Percentiles rank a stretch among this genome's conserved stretches.
These are phyloP conservation scores for Arabidopsis suecica DNA, from an alignment of 345 rosid genomes.

Conservation along the genomic window DNA sequence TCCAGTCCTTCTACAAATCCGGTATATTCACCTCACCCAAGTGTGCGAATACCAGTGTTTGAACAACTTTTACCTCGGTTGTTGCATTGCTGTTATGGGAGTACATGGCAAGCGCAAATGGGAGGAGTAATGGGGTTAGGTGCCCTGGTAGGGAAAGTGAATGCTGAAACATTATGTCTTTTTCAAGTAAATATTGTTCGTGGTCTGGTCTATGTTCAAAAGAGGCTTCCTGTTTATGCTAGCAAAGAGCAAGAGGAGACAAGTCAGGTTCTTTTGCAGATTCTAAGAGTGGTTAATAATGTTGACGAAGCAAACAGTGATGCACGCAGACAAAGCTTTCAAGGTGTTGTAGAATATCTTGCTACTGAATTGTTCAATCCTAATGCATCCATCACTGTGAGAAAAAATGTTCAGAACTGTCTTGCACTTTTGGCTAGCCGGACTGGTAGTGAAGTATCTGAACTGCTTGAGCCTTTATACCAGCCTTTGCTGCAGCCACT, in stretches of 20 bases:
- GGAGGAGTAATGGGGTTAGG: slow-evolving; percentile 99
- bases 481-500: slow-evolving; percentile 93
- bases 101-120: slow-evolving; percentile 96
- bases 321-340: slow-evolving; percentile 84
- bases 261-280: slow-evolving; percentile 95
- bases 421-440: slow-evolving; percentile 95
- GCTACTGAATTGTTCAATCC: slow-evolving; percentile 93
- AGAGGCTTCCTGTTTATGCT: slow-evolving; percentile 89
- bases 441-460: slow-evolving; percentile 97
- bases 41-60: slow-evolving; percentile 87
- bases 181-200: slow-evolving; percentile 88
- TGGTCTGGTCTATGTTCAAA: slow-evolving; percentile 88
- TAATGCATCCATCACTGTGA: slow-evolving; percentile 78
- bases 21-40: slow-evolving; percentile 89
- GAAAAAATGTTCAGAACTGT: slow-evolving; percentile 95
- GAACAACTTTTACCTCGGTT: slow-evolving; percentile 98
- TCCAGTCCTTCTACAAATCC: slow-evolving; percentile 99
- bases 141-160: slow-evolving; percentile 93
- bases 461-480: slow-evolving; percentile 89
- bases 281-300: slow-evolving; percentile 95
- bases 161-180: slow-evolving; percentile 82
- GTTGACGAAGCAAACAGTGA: slow-evolving; percentile 95
- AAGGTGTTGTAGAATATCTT: slow-evolving; percentile 89
- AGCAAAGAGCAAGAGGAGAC: slow-evolving; percentile 97
- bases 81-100: slow-evolving; percentile 96